Evolutionary conservation across 305 asterid species (phyloP), one percentile per base, ranked within the genome.

Genomic region (Solanum hybrid): DNA sequence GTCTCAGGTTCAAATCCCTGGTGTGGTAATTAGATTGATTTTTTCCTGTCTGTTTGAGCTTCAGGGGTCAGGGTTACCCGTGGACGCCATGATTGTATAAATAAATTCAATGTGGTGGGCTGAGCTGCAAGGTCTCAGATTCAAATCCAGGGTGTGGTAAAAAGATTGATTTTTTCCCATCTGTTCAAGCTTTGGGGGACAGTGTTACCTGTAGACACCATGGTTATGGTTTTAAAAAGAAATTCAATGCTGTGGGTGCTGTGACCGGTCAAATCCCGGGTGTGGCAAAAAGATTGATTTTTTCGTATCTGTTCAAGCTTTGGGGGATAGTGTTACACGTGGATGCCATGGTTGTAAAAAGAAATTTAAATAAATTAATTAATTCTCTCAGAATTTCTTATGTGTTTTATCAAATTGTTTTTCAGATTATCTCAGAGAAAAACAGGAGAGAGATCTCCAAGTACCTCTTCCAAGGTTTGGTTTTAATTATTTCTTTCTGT

Each of bases 401-500:
- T 35, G 84, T n/a, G 12, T 78, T 35, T 35, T 12, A 35, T 35
- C 1, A 9, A 34, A 78, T 19, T 35, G 17, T 87, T 32, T 90
- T 76, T 88, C 95, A 96, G 99, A 94, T 97, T 84, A 96, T 97
- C 24, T 26, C 98, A 1, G 98, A 96, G 96, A 95, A 96, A 94
- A 97, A 96, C 91, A 85, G 99, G 90, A 95, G 95, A 90, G 99
- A 96, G 92, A 97, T 97, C 97, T 96, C 95, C 90, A 97, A 97
- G 87, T 97, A 97, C 95, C 97, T 97, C 87, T 97, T 97, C 89
- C 98, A 96, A 90, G 98, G 98, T 94, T 66, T 78, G 51, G 29
- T 35, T 35, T 36, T 56, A 17, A 19, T 35, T 35, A 35, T 9
- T 78, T 77, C 15, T 35, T 35, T 78, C 29, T 78, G 45, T 11